Evolutionary conservation across 441 rosid genomes (phyloP).

Genomic region (Flueggea neowawraea): DNA sequence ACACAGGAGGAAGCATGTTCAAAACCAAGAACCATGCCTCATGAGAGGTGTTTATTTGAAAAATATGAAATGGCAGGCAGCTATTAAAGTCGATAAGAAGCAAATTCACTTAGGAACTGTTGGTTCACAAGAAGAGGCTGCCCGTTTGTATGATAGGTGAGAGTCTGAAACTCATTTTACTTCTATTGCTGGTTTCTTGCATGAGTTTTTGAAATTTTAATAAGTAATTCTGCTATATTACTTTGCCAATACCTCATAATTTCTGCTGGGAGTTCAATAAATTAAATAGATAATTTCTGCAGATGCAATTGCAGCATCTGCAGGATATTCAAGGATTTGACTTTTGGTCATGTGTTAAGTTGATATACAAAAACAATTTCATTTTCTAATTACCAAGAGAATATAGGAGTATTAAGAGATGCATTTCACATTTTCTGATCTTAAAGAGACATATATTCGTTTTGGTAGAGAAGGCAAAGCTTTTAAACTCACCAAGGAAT

Average conservation of each 20-base stretch:
- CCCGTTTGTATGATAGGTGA: conserved; percentile 89
- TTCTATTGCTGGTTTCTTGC: not conserved
- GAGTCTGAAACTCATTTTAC: not conserved
- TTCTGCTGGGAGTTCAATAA: too few species aligned
- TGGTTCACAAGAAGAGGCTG: conserved; percentile 94
- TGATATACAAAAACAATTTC: too few species aligned
- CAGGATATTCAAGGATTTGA: not conserved
- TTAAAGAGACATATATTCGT: too few species aligned
- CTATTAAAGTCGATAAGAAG: conserved; percentile 95
- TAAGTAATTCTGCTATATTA: too few species aligned
- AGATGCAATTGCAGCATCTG: not conserved
- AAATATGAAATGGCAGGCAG: conserved; percentile 99
- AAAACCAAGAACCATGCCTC: conserved; percentile 88
- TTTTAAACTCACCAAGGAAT: too few species aligned
- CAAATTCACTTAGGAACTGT: conserved; percentile 97
- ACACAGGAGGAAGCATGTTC: conserved; percentile 82
- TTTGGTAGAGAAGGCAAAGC: too few species aligned
- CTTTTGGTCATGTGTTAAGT: not conserved
- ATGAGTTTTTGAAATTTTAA: too few species aligned
- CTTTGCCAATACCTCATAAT: too few species aligned
- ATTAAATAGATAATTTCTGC: too few species aligned
- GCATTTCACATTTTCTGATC: too few species aligned
- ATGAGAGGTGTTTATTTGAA: conserved; percentile 99
- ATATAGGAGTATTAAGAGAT: too few species aligned
- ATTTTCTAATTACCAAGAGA: too few species aligned